These are phyloP conservation scores for Sporothrix protearum DNA, from an alignment of 2,329 filamentous ascomycete species.

Conservation along the genomic window DNA sequence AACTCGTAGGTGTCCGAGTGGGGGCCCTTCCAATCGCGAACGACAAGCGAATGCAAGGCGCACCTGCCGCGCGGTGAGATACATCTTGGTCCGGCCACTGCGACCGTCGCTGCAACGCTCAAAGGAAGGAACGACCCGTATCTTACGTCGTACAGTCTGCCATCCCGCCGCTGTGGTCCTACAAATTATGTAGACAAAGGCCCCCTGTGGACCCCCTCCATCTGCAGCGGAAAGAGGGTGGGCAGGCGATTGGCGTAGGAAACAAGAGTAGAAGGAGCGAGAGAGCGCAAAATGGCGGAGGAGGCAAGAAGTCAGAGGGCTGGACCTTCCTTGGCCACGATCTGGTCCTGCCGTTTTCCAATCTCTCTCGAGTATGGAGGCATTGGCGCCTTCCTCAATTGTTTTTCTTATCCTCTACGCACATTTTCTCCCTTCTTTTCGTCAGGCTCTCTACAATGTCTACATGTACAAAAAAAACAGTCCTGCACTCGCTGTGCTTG, in stretches of 20 bases:
- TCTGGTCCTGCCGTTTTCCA: not conserved
- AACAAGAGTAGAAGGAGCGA: slow-evolving; percentile 1
- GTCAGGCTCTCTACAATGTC: not conserved
- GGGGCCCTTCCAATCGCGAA: not conserved
- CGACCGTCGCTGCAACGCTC: not conserved
- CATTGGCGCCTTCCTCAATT: not conserved
- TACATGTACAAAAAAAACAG: too few relatives aligned
- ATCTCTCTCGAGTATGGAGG: not conserved
- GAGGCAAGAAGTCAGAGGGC: not conserved
- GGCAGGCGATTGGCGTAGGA: not conserved
- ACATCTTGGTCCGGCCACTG: not conserved
- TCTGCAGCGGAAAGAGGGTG: not conserved
- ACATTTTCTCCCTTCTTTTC: not conserved
- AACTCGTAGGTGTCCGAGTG: not conserved
- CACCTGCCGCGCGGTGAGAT: slow-evolving; percentile 13
- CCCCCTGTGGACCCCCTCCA: slow-evolving; percentile 1
- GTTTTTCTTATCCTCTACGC: too few relatives aligned
- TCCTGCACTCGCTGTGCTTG: too few relatives aligned
- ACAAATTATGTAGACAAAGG: too few relatives aligned
- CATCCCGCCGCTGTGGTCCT: slow-evolving; percentile 11
- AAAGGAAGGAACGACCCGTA: too few relatives aligned
- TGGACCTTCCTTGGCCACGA: not conserved
- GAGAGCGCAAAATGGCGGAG: not conserved
- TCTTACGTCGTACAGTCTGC: slow-evolving; percentile 3
- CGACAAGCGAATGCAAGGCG: slow-evolving; percentile 6